Evolutionary conservation across 1,284 basidiomycete genomes (phyloP).

Genomic region (Puccinia triticina): DNA sequence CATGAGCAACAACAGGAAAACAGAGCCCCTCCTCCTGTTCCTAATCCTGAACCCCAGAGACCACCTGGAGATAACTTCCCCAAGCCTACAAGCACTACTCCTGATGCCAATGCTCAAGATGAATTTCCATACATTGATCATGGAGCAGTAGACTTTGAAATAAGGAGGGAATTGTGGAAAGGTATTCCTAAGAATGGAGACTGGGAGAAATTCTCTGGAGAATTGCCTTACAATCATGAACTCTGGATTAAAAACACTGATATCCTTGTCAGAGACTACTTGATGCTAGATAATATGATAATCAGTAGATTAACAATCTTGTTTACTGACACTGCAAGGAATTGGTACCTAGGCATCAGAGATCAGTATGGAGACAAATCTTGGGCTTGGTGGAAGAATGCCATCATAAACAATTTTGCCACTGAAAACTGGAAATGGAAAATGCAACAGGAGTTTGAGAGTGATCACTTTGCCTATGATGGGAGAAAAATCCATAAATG

Average conservation of each 20-base stretch:
- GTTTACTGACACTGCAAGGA: neutral
- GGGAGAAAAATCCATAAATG: neutral
- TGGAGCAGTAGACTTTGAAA: neutral
- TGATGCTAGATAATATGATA: neutral
- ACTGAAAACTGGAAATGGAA: neutral
- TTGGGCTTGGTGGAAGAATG: neutral
- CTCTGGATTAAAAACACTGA: neutral
- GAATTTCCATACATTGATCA: too few relatives aligned
- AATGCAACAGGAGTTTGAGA: neutral
- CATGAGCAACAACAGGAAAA: too few relatives aligned
- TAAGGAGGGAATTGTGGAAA: neutral
- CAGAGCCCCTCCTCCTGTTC: too few relatives aligned
- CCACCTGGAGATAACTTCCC: too few relatives aligned
- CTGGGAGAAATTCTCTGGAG: slow-evolving; percentile 9
- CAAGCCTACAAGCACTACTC: too few relatives aligned
- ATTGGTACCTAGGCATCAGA: neutral
- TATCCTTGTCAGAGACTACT: neutral
- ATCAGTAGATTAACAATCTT: neutral
- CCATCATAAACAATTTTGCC: neutral
- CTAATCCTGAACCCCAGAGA: too few relatives aligned
- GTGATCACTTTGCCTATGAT: neutral
- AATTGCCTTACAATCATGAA: neutral
- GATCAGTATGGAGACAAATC: neutral
- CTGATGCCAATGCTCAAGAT: too few relatives aligned
- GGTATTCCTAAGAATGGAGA: neutral